Conservation (phyloP, 441 rosid genomes). For the Croton setiger region DNA sequence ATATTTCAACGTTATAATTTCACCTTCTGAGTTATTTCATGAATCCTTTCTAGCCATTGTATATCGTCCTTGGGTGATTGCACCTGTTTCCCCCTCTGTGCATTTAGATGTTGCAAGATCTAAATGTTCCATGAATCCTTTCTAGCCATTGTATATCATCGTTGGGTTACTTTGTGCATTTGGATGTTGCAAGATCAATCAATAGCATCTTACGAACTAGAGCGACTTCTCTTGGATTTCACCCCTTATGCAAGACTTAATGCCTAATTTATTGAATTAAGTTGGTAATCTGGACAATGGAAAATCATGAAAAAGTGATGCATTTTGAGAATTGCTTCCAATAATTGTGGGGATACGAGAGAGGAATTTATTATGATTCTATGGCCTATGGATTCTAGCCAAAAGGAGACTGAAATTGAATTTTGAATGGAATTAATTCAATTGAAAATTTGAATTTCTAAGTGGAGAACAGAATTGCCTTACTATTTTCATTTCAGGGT, state of each 20-base stretch:
- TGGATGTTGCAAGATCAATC: slow-evolving; percentile 1
- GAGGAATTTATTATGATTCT: neutral
- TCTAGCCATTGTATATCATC: neutral
- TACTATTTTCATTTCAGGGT: neutral
- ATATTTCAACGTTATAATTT: neutral
- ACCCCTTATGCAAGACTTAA: neutral
- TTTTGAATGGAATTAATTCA: slow-evolving; percentile 1
- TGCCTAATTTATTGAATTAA: neutral
- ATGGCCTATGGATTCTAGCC: neutral
- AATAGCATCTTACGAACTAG: neutral
- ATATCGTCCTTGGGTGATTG: neutral
- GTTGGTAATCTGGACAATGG: neutral
- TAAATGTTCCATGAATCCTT: neutral
- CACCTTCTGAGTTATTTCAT: neutral
- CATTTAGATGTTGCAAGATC: neutral
- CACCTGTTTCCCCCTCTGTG: neutral
- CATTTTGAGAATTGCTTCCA: slow-evolving; percentile 4
- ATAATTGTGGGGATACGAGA: neutral
- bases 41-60: neutral
- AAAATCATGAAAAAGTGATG: slow-evolving; percentile 2
- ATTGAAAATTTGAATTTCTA: slow-evolving; percentile 5
- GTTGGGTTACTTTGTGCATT: too few species aligned
- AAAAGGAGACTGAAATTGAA: neutral
- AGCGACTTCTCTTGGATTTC: too few species aligned
- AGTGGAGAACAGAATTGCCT: neutral